These are phyloP conservation scores for Sphagnum tenellum DNA, from an alignment of 225 moss, liverwort and hornwort genomes.

Conservation along the genomic window DNA sequence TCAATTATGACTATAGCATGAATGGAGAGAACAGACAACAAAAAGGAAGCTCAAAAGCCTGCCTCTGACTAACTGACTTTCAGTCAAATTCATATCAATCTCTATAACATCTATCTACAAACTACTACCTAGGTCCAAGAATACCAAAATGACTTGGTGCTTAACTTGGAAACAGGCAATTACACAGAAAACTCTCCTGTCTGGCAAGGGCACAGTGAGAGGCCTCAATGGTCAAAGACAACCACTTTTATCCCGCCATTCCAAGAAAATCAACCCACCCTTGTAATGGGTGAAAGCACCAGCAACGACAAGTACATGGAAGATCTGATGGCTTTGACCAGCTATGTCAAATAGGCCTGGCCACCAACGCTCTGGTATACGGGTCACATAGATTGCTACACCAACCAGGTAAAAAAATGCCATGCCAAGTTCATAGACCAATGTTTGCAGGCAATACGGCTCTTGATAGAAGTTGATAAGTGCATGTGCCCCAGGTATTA, in stretches of 20 bases:
- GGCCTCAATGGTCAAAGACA: slow-evolving; percentile 11
- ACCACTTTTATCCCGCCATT: slow-evolving; percentile 77
- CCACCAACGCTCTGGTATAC: slow-evolving; percentile 85
- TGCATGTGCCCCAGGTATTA: slow-evolving; percentile 78
- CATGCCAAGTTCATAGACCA: slow-evolving; percentile 79
- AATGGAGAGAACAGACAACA: no score
- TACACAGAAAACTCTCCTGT: no score
- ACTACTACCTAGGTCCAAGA: no score
- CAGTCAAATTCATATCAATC: no score
- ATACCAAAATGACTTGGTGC: no score
- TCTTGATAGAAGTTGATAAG: slow-evolving; percentile 64
- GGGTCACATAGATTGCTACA: slow-evolving; percentile 65
- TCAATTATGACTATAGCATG: no score
- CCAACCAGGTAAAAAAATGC: slow-evolving; percentile 64
- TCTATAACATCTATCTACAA: no score
- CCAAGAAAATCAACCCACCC: slow-evolving; percentile 73
- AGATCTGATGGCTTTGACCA: slow-evolving; percentile 90
- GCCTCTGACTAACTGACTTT: no score
- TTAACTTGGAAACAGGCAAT: no score
- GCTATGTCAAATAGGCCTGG: slow-evolving; percentile 88
- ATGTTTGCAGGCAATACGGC: slow-evolving; percentile 55
- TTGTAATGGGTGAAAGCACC: slow-evolving; percentile 88
- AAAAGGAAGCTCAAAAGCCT: no score
- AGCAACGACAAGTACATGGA: slow-evolving; percentile 81
- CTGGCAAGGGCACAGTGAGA: no score